Evolutionary conservation across 371 early-diverging fungal species (phyloP).

Genomic region (Dichotomocladium elegans): DNA sequence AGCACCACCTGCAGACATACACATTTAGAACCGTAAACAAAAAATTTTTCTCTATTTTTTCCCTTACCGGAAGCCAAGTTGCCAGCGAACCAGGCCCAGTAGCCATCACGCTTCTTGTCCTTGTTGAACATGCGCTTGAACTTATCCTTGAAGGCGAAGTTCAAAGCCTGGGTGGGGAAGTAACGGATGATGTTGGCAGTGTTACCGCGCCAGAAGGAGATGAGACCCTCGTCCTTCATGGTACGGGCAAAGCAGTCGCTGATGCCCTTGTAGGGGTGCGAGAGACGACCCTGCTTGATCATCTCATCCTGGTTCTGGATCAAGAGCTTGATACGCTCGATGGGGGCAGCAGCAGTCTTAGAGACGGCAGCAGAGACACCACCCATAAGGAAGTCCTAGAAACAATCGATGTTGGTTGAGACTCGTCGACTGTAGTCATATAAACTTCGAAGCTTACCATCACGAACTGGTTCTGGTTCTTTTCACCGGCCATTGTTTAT

Average conservation of each 20-base stretch:
- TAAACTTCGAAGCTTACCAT: slow-evolving; percentile 35
- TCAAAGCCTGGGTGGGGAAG: slow-evolving; percentile 85
- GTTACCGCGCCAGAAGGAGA: slow-evolving; percentile 81
- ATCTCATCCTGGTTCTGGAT: slow-evolving; percentile 82
- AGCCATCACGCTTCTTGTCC: slow-evolving; percentile 62
- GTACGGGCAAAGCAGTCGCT: slow-evolving; percentile 76
- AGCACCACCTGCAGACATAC: slow-evolving; percentile 49
- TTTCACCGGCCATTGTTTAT: slow-evolving; percentile 6
- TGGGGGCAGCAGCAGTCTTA: slow-evolving; percentile 85
- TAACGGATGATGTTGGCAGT: slow-evolving; percentile 81
- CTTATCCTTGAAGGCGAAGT: slow-evolving; percentile 82
- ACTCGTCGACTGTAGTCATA: neutral
- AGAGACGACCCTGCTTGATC: slow-evolving; percentile 72
- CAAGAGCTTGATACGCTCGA: slow-evolving; percentile 80
- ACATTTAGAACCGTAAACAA: no score
- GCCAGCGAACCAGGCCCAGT: slow-evolving; percentile 71
- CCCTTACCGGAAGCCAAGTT: slow-evolving; percentile 66
- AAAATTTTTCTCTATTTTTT: no score
- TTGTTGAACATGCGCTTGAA: slow-evolving; percentile 77
- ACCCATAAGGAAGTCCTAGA: slow-evolving; percentile 56
- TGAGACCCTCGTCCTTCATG: slow-evolving; percentile 65
- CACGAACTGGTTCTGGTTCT: slow-evolving; percentile 39
- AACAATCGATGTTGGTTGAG: neutral
- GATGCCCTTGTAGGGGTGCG: slow-evolving; percentile 75
- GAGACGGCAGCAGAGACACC: slow-evolving; percentile 90